A percentile compares a stretch with the other conserved stretches of the same genome.
These are phyloP conservation scores for Chlamydomonas reinhardtii DNA, from an alignment of 163 green algal species.

Conservation along the genomic window DNA sequence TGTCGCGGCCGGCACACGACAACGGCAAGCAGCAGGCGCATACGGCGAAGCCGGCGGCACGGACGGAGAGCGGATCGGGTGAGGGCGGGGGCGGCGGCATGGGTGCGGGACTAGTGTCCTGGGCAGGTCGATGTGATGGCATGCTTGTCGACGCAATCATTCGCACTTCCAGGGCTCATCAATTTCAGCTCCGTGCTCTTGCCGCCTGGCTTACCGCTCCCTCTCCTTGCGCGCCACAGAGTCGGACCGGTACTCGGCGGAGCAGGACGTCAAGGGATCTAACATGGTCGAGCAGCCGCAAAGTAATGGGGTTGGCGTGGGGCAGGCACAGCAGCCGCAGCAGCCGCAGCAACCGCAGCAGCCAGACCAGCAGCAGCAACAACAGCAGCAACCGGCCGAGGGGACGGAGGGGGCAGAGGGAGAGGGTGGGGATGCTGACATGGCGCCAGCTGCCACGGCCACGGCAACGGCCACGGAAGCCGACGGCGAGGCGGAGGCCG, in stretches of 20 bases:
- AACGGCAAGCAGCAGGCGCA: slow-evolving; percentile 33
- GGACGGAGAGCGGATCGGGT: slow-evolving; percentile 48
- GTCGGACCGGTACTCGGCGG: slow-evolving; percentile 47
- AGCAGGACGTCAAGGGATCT: slow-evolving; percentile 56
- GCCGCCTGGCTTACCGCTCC: too few relatives aligned
- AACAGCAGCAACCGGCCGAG: not conserved
- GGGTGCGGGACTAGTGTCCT: too few relatives aligned
- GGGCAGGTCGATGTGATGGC: too few relatives aligned
- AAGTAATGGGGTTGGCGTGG: slow-evolving; percentile 47
- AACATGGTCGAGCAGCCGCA: slow-evolving; percentile 58
- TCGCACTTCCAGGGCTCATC: too few relatives aligned
- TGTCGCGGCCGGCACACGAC: slow-evolving; percentile 4
- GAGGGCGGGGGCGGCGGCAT: not conserved
- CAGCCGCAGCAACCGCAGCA: not conserved
- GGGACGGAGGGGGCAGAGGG: not conserved
- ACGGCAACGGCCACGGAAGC: not conserved
- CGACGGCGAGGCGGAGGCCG: not conserved
- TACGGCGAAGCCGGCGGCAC: slow-evolving; percentile 16
- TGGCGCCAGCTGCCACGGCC: not conserved
- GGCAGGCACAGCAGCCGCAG: not conserved
- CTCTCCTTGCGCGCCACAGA: not conserved
- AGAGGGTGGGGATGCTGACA: not conserved
- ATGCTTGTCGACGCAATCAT: too few relatives aligned
- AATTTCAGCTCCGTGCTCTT: too few relatives aligned
- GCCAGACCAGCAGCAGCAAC: not conserved